Percentiles rank a stretch among this genome's conserved stretches.
phyloP scores from a whole-genome alignment of 2,329 filamentous ascomycete species.

The Apiospora phragmitis region DNA sequence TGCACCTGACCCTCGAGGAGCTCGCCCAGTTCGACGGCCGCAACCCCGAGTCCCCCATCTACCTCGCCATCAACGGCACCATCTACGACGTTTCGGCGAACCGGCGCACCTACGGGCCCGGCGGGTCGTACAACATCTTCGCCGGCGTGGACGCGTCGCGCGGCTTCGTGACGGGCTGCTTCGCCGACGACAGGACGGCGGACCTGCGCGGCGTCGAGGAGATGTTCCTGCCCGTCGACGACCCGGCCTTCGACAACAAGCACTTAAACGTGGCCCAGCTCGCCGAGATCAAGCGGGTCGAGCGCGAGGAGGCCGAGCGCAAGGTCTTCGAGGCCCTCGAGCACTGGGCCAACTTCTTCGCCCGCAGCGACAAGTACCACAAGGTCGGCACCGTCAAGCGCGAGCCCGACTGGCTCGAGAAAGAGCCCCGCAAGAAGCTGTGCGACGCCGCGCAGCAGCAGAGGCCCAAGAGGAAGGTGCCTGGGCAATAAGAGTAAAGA shows the following conservation, averaged over 20 bases:
- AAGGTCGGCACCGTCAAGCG: conserved; percentile 74
- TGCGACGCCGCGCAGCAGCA: conserved; percentile 69
- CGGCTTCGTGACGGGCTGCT: conserved; percentile 91
- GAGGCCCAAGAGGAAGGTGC: conserved; percentile 57
- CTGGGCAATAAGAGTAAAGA: conserved; percentile 44
- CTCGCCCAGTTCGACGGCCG: conserved; percentile 76
- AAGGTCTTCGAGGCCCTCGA: conserved; percentile 67
- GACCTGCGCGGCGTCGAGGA: conserved; percentile 86
- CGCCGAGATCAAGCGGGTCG: conserved; percentile 59
- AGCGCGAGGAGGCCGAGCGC: conserved; percentile 63
- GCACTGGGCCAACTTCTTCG: conserved; percentile 86
- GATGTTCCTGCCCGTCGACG: conserved; percentile 73
- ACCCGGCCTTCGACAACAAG: conserved; percentile 60
- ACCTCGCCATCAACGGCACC: conserved; percentile 85
- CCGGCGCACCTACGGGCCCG: conserved; percentile 73
- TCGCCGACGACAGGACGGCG: conserved; percentile 77
- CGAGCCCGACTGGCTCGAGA: conserved; percentile 61
- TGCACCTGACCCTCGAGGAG: conserved; percentile 73
- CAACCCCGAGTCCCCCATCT: conserved; percentile 75
- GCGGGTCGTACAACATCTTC: conserved; percentile 85
- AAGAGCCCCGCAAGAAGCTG: conserved; percentile 60
- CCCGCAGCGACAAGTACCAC: conserved; percentile 76
- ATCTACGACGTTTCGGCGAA: conserved; percentile 81
- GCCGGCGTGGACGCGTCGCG: conserved; percentile 83
- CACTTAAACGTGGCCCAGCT: conserved; percentile 55